Base-by-base conservation (phyloP, 805 yeast genomes). In the Phaffomyces opuntiae region DNA sequence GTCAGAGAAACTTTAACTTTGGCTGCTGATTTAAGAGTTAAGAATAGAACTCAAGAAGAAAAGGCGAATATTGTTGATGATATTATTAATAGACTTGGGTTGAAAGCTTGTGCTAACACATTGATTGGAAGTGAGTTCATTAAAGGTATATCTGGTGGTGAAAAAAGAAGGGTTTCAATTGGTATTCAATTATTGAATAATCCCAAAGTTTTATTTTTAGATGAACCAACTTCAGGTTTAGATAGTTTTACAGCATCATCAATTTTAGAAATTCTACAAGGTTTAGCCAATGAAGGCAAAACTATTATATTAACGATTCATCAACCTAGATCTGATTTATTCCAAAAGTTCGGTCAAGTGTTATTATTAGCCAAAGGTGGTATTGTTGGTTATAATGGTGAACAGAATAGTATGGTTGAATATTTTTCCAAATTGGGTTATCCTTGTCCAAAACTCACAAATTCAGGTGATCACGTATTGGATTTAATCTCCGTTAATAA, bases 141-240 rank as follows among this genome's bases (percentile, higher is more conserved):
- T 9, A 81, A 81, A 54, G 88, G 88, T n/a, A 76, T 83, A 9
- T 78, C 84, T 44, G 89, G 89, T 13, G 89, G 88, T 46, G 96
- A 89, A 59, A 87, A 86, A 57, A 73, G 96, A 56, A 70, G 96
- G 54, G 85, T 88, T 1, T 80, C 91, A 0, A 87, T 88, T 61
- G 93, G 89, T 1, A 77, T 86, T 40, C 96, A 88, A 59, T 65
- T 88, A 31, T 65, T 88, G 36, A 80, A 81, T 46, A 78, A 80
- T 44, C 95, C 96, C 0, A 80, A 81, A 46, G 72, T 88, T 27
- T 59, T 88, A 37, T 72, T 88, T 42, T 65, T 88, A 21, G 96
- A 88, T 62, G 96, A 88, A 59, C 96, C 96, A 1, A 88, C 96
- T 0, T 85, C 95, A 4, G 96, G 96, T 0, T 69, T 88, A 24